Conservation (phyloP, 2,329 filamentous ascomycete species). For the Fusarium marasasianum region DNA sequence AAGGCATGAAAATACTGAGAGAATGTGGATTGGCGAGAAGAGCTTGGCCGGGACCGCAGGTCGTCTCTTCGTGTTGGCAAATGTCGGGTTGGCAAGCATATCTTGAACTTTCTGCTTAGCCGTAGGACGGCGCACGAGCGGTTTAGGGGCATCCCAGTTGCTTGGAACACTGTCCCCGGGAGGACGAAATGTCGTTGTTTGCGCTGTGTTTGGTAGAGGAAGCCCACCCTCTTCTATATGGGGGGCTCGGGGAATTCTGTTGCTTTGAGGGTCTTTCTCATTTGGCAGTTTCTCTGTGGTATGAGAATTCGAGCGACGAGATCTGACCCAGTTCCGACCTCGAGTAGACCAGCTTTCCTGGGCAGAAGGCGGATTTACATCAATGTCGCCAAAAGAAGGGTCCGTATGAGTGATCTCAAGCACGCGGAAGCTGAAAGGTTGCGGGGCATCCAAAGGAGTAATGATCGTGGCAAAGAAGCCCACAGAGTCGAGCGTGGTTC, state of each 20-base stretch:
- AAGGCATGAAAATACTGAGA: conserved; percentile 61
- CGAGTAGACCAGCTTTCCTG: conserved; percentile 15
- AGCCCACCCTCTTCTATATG: conserved; percentile 18
- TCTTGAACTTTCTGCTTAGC: conserved; percentile 54
- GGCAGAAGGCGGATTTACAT: conserved; percentile 1
- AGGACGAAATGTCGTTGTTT: conserved; percentile 10
- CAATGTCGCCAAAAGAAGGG: conserved; percentile 20
- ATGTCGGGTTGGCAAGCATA: conserved; percentile 54
- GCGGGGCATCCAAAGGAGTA: conserved; percentile 61
- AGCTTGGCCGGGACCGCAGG: conserved; percentile 59
- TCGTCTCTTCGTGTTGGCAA: conserved; percentile 49
- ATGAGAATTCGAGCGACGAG: neutral
- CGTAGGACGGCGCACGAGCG: conserved; percentile 46
- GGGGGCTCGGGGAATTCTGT: conserved; percentile 18
- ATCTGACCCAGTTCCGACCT: conserved; percentile 18
- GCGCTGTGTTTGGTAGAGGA: conserved; percentile 12
- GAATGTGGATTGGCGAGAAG: conserved; percentile 63
- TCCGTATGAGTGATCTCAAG: conserved; percentile 59
- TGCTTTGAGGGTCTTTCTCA: neutral
- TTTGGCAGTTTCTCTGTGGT: neutral
- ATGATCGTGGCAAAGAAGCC: conserved; percentile 72
- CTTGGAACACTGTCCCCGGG: neutral
- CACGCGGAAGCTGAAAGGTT: conserved; percentile 59
- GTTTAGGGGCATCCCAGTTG: conserved; percentile 18
- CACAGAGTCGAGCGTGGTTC: conserved; percentile 62